These are phyloP conservation scores for Cucurbita argyrosperma DNA, from an alignment of 306 rosid genomes.

Conservation along the genomic window DNA sequence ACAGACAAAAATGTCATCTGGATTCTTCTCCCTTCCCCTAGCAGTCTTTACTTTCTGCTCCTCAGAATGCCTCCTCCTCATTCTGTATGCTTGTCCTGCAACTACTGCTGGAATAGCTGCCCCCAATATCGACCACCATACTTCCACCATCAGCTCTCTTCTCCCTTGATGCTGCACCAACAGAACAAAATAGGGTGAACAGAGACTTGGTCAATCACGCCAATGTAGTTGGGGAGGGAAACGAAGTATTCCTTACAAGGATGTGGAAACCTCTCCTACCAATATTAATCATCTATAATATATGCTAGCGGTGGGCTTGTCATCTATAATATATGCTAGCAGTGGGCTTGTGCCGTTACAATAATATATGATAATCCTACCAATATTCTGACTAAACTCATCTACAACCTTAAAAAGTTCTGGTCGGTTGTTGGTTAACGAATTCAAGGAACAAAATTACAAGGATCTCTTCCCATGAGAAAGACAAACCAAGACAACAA, in stretches of 20 bases:
- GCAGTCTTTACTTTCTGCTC: slow-evolving; percentile 57
- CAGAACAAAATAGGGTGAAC: not conserved
- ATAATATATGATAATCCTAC: not conserved
- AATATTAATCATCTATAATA: too few relatives aligned
- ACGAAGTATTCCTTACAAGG: too few relatives aligned
- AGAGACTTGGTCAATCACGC: too few relatives aligned
- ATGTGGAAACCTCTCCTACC: too few relatives aligned
- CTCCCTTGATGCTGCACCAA: not conserved
- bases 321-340: too few relatives aligned
- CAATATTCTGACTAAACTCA: not conserved
- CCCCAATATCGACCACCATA: slow-evolving; percentile 83
- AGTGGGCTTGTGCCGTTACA: too few relatives aligned
- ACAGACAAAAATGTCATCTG: slow-evolving; percentile 79
- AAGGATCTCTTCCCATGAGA: not conserved
- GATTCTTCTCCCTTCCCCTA: slow-evolving; percentile 76
- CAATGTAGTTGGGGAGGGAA: too few relatives aligned
- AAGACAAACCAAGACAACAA: not conserved
- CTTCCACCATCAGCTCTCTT: slow-evolving; percentile 49
- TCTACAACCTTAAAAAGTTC: not conserved
- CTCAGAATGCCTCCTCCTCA: slow-evolving; percentile 51
- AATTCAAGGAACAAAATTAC: not conserved
- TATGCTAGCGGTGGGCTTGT: too few relatives aligned
- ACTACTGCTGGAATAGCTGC: slow-evolving; percentile 72
- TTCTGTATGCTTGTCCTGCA: slow-evolving; percentile 66
- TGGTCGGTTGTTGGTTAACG: not conserved